Evolutionary conservation across 441 rosid genomes (phyloP).

Genomic region (Eruca vesicaria): DNA sequence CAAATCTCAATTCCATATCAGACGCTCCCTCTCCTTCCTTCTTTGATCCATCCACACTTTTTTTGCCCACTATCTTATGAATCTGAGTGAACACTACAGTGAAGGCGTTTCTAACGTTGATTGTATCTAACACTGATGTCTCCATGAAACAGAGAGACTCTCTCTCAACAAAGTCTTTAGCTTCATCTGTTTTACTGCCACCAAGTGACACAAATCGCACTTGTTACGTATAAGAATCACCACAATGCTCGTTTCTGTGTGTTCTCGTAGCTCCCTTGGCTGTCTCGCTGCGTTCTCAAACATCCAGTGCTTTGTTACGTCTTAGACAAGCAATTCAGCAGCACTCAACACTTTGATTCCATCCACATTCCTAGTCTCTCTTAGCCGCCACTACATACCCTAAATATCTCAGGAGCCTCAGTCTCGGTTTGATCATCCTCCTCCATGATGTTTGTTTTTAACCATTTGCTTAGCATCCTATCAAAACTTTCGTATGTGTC

Average conservation of each 20-base stretch:
- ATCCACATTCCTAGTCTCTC: conserved; percentile 34
- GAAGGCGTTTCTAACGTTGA: too few relatives aligned
- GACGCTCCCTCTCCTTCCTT: too few relatives aligned
- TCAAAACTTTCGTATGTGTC: conserved; percentile 37
- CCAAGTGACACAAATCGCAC: too few relatives aligned
- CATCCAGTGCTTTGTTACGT: too few relatives aligned
- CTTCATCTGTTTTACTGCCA: too few relatives aligned
- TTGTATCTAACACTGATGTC: conserved; percentile 10
- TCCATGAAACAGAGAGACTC: too few relatives aligned
- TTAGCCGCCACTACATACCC: conserved; percentile 38
- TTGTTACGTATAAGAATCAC: too few relatives aligned
- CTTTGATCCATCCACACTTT: too few relatives aligned
- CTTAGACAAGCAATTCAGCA: conserved; percentile 7
- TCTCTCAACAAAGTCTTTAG: too few relatives aligned
- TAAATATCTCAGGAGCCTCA: conserved; percentile 43
- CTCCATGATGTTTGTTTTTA: not conserved
- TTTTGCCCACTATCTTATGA: not conserved
- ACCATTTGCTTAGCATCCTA: conserved; percentile 43
- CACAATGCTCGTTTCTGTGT: too few relatives aligned
- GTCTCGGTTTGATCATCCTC: conserved; percentile 32
- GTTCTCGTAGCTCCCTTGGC: too few relatives aligned
- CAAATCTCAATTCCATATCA: conserved; percentile 37
- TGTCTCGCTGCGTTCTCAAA: too few relatives aligned
- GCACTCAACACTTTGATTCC: conserved; percentile 34
- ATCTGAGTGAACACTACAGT: not conserved